Conservation (phyloP, 2,329 filamentous ascomycete genomes). For the Ascochyta fabae region DNA sequence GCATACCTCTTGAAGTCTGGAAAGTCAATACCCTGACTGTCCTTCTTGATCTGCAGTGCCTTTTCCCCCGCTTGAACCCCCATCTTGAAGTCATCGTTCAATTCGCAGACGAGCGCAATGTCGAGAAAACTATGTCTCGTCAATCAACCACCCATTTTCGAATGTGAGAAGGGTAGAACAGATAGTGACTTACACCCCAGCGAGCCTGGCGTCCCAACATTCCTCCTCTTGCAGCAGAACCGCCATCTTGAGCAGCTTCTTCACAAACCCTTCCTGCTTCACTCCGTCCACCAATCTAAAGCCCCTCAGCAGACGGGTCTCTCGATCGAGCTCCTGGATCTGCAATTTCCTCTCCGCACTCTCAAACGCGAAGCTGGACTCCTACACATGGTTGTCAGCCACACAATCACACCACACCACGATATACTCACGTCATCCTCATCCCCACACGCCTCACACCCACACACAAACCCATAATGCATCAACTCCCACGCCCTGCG, state of each 20-base stretch:
- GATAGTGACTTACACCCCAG: constrained; percentile 32
- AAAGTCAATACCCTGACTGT: constrained; percentile 39
- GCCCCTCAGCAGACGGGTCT: constrained; percentile 30
- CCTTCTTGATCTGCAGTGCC: constrained; percentile 36
- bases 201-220: constrained; percentile 30
- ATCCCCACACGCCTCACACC: constrained; percentile 47
- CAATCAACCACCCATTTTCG: too few relatives aligned
- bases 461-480: constrained; percentile 48
- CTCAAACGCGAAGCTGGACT: constrained; percentile 30
- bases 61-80: constrained; percentile 30
- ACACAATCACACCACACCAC: not conserved
- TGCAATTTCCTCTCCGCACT: constrained; percentile 42
- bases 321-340: constrained; percentile 44
- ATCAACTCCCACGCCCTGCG: constrained; percentile 41
- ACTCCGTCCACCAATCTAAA: constrained; percentile 20
- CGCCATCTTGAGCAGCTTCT: constrained; percentile 38
- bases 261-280: constrained; percentile 21
- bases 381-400: constrained; percentile 2
- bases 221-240: constrained; percentile 37
- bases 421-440: constrained; percentile 29
- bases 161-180: too few relatives aligned
- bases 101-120: constrained; percentile 41
- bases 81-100: constrained; percentile 27
- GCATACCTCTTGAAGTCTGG: constrained; percentile 32
- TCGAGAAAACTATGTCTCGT: constrained; percentile 35